Conservation (phyloP, 2,329 filamentous ascomycete species). For the Sporothrix dimorphospora region DNA sequence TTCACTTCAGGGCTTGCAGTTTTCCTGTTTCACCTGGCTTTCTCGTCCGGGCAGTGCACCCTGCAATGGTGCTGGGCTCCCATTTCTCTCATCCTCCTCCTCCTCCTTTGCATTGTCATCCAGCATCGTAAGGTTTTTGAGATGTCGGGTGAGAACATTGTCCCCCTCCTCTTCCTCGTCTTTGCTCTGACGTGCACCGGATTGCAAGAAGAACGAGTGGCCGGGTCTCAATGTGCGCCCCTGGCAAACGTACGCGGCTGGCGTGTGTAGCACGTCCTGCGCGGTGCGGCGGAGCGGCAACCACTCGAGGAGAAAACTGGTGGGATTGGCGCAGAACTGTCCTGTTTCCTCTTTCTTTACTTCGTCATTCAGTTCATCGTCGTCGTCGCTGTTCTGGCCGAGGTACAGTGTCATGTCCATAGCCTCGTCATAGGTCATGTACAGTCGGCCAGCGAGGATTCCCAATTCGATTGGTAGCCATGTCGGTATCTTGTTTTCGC, state of each 20-base stretch:
- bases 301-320: conserved; percentile 61
- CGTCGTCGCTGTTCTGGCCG: conserved; percentile 35
- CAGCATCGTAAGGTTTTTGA: neutral
- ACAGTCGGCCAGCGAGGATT: conserved; percentile 62
- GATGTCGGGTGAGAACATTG: too few species aligned
- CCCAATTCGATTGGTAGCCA: conserved; percentile 64
- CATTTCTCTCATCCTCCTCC: neutral
- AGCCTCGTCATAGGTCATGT: conserved; percentile 58
- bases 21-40: neutral
- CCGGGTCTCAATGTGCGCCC: conserved; percentile 51
- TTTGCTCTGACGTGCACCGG: neutral
- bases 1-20: too few species aligned
- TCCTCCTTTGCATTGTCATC: neutral
- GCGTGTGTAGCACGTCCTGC: conserved; percentile 60
- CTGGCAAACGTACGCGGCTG: conserved; percentile 60
- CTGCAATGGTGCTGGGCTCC: too few species aligned
- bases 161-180: neutral
- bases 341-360: neutral
- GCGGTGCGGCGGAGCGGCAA: conserved; percentile 56
- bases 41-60: too few species aligned
- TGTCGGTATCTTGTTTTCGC: conserved; percentile 46
- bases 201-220: conserved; percentile 56
- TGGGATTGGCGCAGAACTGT: conserved; percentile 41
- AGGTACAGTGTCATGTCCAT: conserved; percentile 41
- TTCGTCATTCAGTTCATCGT: neutral